Evolutionary conservation across 2,329 filamentous ascomycete species (phyloP).

Genomic region (Epichloe amarillans): DNA sequence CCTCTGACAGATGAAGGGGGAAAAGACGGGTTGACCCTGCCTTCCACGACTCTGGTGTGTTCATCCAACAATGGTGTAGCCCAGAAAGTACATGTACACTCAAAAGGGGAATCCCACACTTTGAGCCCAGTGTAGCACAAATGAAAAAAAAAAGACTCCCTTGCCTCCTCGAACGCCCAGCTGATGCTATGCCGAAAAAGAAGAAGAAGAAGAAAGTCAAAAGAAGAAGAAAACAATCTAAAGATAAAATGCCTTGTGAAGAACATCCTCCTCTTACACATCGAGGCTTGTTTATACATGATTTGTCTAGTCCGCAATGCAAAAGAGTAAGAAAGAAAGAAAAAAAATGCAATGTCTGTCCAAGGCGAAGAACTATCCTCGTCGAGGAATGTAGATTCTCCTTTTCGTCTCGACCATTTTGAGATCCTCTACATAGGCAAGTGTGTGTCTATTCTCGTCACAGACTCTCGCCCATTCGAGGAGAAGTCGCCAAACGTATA

Average conservation of each 20-base stretch:
- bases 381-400: not conserved
- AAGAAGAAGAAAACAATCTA: not conserved
- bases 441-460: slow-evolving; percentile 28
- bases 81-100: not conserved
- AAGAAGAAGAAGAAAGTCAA: not conserved
- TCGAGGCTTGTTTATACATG: not conserved
- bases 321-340: not conserved
- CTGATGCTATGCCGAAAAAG: not conserved
- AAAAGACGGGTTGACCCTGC: not conserved
- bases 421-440: slow-evolving; percentile 33
- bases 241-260: not conserved
- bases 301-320: not conserved
- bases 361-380: not conserved
- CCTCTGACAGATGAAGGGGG: too few species aligned
- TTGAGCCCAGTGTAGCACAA: not conserved
- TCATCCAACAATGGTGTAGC: not conserved
- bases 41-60: not conserved
- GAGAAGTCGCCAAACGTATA: slow-evolving; percentile 50
- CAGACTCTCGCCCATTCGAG: slow-evolving; percentile 42
- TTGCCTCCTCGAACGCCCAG: not conserved
- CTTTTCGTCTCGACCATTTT: not conserved
- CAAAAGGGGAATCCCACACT: not conserved
- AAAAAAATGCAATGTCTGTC: not conserved
- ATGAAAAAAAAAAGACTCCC: not conserved
- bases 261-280: not conserved